Base-by-base conservation (phyloP, 1,284 basidiomycete species). In the Tilletia indica region DNA sequence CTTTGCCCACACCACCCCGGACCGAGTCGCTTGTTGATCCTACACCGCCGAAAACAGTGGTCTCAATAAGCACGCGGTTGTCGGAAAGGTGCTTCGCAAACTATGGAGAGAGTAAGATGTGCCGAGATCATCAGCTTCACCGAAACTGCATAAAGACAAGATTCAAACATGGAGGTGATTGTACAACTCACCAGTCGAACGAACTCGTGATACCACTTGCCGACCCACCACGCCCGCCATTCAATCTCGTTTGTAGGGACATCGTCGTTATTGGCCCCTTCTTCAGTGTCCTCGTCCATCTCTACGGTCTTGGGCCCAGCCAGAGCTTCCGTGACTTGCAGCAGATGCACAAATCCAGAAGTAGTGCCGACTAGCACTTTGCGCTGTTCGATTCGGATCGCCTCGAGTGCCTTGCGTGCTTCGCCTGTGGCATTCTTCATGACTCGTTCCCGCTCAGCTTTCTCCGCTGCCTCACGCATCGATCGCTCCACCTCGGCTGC, bases 141-240 rank as follows among this genome's bases (percentile, higher is more conserved):
- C 2, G 56, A 58, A 58, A 25, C 3, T 45, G 42, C 42, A 45
- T 1, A 45, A 19, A 54, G 51, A 31, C 31, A 19, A 54, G 8
- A n/a, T 54, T 54, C n/a, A n/a, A 3, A 64, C 3, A 3, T 61
- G 42, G 36, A 25, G 45, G 42, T 4, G 25, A 16, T 8, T 5
- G 21, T 61, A 14, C 12, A 12, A 71, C 67, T 72, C 38, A 70
- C 68, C 56, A 54, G 48, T 34, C 79, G 47, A 0, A 77, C 71
- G 25, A 79, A 72, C 19, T 78, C 76, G 6, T 45, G 71, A 72
- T 77, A 83, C 81, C 80, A 83, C 6, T 73, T 75, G 31, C 71
- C 51, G 4, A 77, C 42, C 82, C 82, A 84, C 82, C 82, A 84
- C 14, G 69, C 45, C 21, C 73, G 63, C 82, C 82, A 84, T 5